Conservation (phyloP, 2,329 filamentous ascomycete genomes). For the Apiospora aurea region DNA sequence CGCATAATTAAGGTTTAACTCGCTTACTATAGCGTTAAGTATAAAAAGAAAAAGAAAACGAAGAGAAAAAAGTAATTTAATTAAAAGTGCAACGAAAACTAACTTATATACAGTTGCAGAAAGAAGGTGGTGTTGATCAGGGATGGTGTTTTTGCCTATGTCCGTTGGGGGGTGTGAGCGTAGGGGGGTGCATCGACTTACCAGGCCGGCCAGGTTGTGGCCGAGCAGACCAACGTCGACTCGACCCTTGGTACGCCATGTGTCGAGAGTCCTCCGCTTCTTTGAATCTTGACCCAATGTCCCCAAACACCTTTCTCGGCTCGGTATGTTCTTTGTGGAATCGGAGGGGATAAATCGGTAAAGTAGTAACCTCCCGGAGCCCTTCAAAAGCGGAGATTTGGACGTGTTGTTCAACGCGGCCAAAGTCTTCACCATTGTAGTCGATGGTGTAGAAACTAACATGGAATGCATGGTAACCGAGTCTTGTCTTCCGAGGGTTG, state of each 20-base stretch:
- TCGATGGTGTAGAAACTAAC: background rate
- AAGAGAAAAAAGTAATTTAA: too few species aligned
- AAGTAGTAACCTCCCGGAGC: background rate
- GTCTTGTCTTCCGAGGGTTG: too few species aligned
- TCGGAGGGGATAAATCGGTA: background rate
- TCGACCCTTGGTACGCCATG: background rate
- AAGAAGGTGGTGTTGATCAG: too few species aligned
- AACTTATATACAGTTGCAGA: too few species aligned
- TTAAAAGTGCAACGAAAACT: too few species aligned
- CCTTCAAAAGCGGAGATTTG: background rate
- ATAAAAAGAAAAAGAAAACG: too few species aligned
- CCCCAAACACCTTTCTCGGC: background rate
- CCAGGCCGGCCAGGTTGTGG: too few species aligned
- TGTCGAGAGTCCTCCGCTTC: background rate
- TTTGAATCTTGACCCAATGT: background rate
- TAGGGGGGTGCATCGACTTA: too few species aligned
- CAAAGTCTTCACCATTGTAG: background rate
- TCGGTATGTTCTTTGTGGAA: background rate
- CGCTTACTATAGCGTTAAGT: too few species aligned
- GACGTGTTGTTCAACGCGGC: fast-evolving
- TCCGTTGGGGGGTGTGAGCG: too few species aligned
- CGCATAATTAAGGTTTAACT: too few species aligned
- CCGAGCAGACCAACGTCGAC: background rate
- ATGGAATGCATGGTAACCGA: background rate
- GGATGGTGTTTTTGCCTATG: too few species aligned